phyloP scores from a whole-genome alignment of 2,329 filamentous ascomycete genomes.

The Juglanconis sp. region DNA sequence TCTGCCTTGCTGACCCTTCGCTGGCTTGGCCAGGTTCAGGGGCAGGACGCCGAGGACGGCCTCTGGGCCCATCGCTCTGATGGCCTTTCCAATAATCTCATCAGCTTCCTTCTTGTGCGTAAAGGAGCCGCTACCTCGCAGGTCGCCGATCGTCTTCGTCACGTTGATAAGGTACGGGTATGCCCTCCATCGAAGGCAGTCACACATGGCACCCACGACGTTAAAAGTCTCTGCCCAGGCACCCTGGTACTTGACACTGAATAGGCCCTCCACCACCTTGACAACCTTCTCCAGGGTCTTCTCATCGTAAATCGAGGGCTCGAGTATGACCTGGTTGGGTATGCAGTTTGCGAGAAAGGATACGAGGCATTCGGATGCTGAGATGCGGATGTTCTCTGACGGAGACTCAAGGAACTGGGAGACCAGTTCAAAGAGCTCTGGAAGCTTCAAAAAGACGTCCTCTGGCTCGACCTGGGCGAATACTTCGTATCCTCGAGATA shows the following conservation, averaged over 20 bases:
- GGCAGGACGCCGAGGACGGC: constrained; percentile 79
- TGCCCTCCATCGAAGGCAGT: constrained; percentile 79
- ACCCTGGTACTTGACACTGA: constrained; percentile 87
- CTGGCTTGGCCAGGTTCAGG: constrained; percentile 77
- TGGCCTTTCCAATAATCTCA: constrained; percentile 80
- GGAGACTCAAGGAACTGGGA: constrained; percentile 79
- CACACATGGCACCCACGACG: constrained; percentile 82
- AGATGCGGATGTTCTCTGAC: constrained; percentile 89
- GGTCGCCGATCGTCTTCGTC: constrained; percentile 76
- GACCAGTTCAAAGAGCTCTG: constrained; percentile 78
- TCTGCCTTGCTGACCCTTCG: constrained; percentile 74
- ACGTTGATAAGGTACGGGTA: constrained; percentile 74
- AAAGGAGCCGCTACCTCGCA: constrained; percentile 85
- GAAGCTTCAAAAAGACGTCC: constrained; percentile 87
- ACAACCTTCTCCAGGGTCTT: constrained; percentile 82
- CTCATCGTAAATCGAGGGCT: constrained; percentile 90
- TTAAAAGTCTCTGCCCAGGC: constrained; percentile 95
- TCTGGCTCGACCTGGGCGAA: constrained; percentile 83
- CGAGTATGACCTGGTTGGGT: constrained; percentile 75
- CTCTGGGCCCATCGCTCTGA: constrained; percentile 86
- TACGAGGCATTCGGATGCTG: constrained; percentile 89
- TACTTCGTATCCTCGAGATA: constrained; percentile 92
- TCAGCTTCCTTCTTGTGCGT: constrained; percentile 93
- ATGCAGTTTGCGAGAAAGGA: constrained; percentile 91
- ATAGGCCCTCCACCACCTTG: constrained; percentile 66